A percentile compares a stretch with the other conserved stretches of the same genome.
Evolutionary conservation across 768 basidiomycete species (phyloP).

Genomic region (Amanita pallidorosea): DNA sequence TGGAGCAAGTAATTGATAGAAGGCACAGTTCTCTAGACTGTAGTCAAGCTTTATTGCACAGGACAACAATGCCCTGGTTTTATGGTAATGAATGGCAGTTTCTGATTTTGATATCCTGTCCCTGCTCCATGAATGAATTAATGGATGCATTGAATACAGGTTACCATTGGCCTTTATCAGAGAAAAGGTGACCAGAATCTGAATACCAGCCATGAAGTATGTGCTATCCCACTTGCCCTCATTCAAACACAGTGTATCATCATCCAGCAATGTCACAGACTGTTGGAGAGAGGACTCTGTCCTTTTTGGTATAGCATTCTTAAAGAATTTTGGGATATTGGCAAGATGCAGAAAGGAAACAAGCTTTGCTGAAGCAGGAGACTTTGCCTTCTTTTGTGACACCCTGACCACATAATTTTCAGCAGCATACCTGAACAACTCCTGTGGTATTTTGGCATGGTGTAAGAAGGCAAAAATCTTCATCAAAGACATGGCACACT

Average conservation of each 20-base stretch:
- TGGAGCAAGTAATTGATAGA: constrained; percentile 1
- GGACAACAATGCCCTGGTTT: background rate
- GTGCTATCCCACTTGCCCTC: constrained; percentile 7
- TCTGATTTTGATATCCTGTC: background rate
- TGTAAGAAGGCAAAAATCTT: background rate
- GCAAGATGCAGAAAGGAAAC: too few relatives aligned
- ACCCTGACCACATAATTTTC: background rate
- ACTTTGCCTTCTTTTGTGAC: background rate
- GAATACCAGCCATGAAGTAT: constrained; percentile 9
- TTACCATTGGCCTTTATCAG: constrained; percentile 7
- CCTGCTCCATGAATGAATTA: constrained; percentile 8
- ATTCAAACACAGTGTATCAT: background rate
- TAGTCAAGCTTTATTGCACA: background rate
- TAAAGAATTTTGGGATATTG: too few relatives aligned
- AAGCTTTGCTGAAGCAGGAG: background rate
- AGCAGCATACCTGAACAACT: background rate
- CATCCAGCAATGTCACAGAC: background rate
- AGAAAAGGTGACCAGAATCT: constrained; percentile 9
- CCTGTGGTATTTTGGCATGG: background rate
- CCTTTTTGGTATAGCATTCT: too few relatives aligned
- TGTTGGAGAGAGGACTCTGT: too few relatives aligned
- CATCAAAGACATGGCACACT: background rate
- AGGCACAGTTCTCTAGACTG: background rate
- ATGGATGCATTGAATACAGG: constrained; percentile 7
- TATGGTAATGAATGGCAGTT: background rate